phyloP scores from a whole-genome alignment of 2,329 filamentous ascomycete genomes.

The Pseudogymnoascus sp. region DNA sequence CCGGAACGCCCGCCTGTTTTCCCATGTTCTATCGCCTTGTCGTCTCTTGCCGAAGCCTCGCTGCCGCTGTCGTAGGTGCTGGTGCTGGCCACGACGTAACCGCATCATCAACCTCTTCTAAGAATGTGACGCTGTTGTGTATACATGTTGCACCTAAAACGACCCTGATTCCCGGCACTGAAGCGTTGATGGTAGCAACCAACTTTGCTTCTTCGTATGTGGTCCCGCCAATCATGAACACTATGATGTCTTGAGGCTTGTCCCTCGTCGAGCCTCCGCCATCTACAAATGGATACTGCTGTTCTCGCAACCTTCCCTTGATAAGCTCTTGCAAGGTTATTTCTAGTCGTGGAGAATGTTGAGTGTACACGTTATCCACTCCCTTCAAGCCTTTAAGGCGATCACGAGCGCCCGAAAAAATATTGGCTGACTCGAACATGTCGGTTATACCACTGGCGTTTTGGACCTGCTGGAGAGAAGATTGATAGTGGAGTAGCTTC shows the following conservation, averaged over 20 bases:
- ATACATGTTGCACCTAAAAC: constrained; percentile 82
- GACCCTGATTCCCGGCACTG: constrained; percentile 77
- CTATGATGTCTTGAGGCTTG: constrained; percentile 91
- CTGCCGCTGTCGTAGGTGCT: constrained; percentile 27
- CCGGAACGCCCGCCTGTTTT: background rate
- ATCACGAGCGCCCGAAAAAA: constrained; percentile 80
- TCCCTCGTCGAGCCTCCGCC: constrained; percentile 78
- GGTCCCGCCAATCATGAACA: constrained; percentile 87
- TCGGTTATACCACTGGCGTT: constrained; percentile 76
- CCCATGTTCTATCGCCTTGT: constrained; percentile 19
- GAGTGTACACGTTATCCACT: constrained; percentile 97
- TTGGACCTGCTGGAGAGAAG: constrained; percentile 72
- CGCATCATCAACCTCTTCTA: constrained; percentile 86
- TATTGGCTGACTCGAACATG: constrained; percentile 82
- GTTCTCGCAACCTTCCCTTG: constrained; percentile 77
- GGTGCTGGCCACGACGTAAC: constrained; percentile 76
- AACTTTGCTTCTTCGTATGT: constrained; percentile 98
- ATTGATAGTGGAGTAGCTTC: constrained; percentile 76
- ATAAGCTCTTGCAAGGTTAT: constrained; percentile 84
- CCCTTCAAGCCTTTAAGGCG: constrained; percentile 93
- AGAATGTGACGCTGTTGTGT: constrained; percentile 78
- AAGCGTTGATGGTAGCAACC: constrained; percentile 89
- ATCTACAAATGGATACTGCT: constrained; percentile 89
- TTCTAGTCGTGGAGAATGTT: constrained; percentile 85
- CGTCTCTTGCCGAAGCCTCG: constrained; percentile 27